Base-by-base conservation (phyloP, 1,284 basidiomycete species). In the Inonotus obliquus region DNA sequence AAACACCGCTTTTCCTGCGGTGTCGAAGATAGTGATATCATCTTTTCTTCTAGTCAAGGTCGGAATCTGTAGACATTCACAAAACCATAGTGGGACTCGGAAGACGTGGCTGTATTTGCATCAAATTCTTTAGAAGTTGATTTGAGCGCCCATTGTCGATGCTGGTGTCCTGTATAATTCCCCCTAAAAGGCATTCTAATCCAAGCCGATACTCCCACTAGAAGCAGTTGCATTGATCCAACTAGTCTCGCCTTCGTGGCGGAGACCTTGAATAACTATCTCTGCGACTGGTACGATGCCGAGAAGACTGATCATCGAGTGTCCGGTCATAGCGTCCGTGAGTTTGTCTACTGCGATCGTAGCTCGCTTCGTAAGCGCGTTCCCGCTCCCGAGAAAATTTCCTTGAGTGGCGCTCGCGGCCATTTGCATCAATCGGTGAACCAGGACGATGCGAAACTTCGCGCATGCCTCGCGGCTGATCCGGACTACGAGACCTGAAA, bases 261-360 rank as follows among this genome's bases (percentile, higher is more conserved):
- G 62, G 37, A 11, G 52, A 49, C 29, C 47, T 19, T 45, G 58
- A 63, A 45, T 35, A 48, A 19, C 17, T 27, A 27, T 59, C 38
- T 44, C 38, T 27, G 27, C 53, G 59, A 32, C 37, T 44, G 21
- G n/a, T 45, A 48, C 27, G 54, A 45, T 32, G 41, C 39, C 37
- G 49, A 14, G 32, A 35, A 29, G n/a, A 32, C 6, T 56, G 54
- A 52, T 62, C 61, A 6, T 60, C 59, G 14, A 41, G 14, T 19
- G 45, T 59, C 38, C 48, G 35, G 14, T 19, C 37, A 38, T 14
- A 17, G 1, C 19, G 10, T 32, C 47, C n/a, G 32, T 53, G 52
- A 53, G 53, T 44, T 29, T 59, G 21, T 2, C 38, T 32, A 44
- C 48, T 48, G 29, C 59, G 53, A n/a, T 62, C 60, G 37, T 41